Conservation (phyloP, 176 grass and related monocot genomes). For the Aechmea fasciata region DNA sequence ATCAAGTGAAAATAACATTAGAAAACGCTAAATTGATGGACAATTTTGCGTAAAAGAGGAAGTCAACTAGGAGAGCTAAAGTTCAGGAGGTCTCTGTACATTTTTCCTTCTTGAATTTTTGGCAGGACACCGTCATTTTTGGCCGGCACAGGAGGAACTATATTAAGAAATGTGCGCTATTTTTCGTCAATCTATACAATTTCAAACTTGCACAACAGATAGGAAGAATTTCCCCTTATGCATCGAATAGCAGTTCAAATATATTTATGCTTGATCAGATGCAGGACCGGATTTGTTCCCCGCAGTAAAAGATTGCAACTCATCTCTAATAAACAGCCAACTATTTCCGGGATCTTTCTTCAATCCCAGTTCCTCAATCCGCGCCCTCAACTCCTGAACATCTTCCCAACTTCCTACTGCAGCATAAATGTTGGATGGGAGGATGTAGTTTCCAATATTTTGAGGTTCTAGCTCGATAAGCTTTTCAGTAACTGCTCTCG, state of each 20-base stretch:
- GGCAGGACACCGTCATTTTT: no score
- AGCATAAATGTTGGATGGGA: conserved; percentile 24
- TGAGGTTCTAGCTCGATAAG: conserved; percentile 18
- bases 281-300: neutral
- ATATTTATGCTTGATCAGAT: neutral
- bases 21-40: no score
- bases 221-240: no score
- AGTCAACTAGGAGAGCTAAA: no score
- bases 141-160: no score
- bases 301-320: conserved; percentile 19
- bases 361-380: conserved; percentile 17
- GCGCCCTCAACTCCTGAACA: conserved; percentile 4
- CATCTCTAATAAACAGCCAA: conserved; percentile 10
- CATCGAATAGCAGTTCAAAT: neutral
- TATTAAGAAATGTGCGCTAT: no score
- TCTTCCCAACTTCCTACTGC: conserved; percentile 17
- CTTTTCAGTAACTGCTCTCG: conserved; percentile 19
- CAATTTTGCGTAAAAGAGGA: no score
- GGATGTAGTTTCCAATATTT: conserved; percentile 26
- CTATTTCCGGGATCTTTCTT: conserved; percentile 23
- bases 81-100: no score
- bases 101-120: no score
- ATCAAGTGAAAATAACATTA: no score
- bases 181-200: no score
- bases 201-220: no score